A percentile compares a stretch with the other conserved stretches of the same genome.
These are phyloP conservation scores for Fraxinus excelsior DNA, from an alignment of 257 asterid genomes.

Conservation along the genomic window DNA sequence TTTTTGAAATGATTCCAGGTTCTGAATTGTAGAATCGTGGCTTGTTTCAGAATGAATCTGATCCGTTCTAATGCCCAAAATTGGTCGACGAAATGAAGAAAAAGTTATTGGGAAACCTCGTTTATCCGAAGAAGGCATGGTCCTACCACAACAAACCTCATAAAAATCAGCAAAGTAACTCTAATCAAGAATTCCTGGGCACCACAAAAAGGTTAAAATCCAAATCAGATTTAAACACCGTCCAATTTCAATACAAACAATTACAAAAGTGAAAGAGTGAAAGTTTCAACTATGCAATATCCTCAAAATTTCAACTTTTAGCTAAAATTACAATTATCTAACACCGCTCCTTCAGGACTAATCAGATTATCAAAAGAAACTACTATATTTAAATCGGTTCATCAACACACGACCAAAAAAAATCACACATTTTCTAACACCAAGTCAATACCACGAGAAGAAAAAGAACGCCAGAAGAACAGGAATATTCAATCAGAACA, in stretches of 20 bases:
- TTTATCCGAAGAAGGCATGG: slow-evolving; percentile 74
- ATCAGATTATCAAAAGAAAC: background rate
- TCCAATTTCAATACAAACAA: slow-evolving; percentile 12
- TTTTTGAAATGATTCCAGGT: slow-evolving; percentile 59
- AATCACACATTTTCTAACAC: slow-evolving; percentile 18
- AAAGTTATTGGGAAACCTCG: slow-evolving; percentile 64
- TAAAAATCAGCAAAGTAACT: slow-evolving; percentile 26
- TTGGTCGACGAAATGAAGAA: slow-evolving; percentile 81
- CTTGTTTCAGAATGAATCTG: slow-evolving; percentile 62
- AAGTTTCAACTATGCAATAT: background rate
- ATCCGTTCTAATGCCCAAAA: slow-evolving; percentile 56
- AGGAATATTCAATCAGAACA: background rate
- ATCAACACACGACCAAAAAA: slow-evolving; percentile 1
- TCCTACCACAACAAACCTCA: slow-evolving; percentile 31
- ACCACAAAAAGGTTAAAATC: background rate
- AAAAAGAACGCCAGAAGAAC: background rate
- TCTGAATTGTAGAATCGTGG: slow-evolving; percentile 42
- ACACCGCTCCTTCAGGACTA: slow-evolving; percentile 12
- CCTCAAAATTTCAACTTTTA: background rate
- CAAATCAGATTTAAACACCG: slow-evolving; percentile 10
- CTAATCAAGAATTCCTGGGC: background rate
- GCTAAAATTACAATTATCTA: background rate
- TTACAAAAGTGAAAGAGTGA: background rate
- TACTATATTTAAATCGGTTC: background rate
- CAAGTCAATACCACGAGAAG: background rate